phyloP scores from a whole-genome alignment of 1,284 basidiomycete genomes.

The Marasmius sp. region DNA sequence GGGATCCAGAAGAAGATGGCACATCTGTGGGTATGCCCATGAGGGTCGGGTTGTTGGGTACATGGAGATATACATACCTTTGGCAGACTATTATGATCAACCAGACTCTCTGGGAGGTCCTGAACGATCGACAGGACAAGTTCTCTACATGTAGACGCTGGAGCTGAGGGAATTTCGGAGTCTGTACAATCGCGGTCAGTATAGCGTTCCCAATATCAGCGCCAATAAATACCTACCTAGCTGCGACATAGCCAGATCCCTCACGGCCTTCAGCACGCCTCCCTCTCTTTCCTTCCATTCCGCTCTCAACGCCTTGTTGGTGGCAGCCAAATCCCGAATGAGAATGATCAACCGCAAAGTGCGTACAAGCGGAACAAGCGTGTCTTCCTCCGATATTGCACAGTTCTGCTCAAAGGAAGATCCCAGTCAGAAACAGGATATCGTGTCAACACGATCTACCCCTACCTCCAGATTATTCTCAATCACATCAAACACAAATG shows the following conservation, averaged over 20 bases:
- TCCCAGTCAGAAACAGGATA: constrained; percentile 1
- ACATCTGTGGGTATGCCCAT: constrained; percentile 53
- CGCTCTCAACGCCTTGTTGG: constrained; percentile 74
- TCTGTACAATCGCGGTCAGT: no score
- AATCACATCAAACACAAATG: constrained; percentile 87
- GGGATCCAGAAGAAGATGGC: constrained; percentile 68
- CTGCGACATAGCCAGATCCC: constrained; percentile 54
- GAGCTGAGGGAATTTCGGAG: constrained; percentile 42
- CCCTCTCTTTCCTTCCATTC: constrained; percentile 66
- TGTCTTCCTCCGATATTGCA: constrained; percentile 58
- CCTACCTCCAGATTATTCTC: constrained; percentile 86
- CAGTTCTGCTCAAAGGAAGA: constrained; percentile 52
- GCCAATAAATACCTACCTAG: constrained; percentile 44
- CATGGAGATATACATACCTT: constrained; percentile 40
- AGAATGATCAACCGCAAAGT: constrained; percentile 70
- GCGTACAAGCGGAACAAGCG: constrained; percentile 65
- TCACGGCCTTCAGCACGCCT: constrained; percentile 54
- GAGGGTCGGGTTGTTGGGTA: not conserved
- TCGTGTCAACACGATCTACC: constrained; percentile 3
- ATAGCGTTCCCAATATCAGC: not conserved
- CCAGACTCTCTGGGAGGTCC: constrained; percentile 61
- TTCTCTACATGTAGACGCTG: constrained; percentile 67
- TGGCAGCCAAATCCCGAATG: constrained; percentile 69
- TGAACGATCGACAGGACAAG: constrained; percentile 68
- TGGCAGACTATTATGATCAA: constrained; percentile 63